phyloP scores from a whole-genome alignment of 768 basidiomycete species.

The Lentinula boryana region DNA sequence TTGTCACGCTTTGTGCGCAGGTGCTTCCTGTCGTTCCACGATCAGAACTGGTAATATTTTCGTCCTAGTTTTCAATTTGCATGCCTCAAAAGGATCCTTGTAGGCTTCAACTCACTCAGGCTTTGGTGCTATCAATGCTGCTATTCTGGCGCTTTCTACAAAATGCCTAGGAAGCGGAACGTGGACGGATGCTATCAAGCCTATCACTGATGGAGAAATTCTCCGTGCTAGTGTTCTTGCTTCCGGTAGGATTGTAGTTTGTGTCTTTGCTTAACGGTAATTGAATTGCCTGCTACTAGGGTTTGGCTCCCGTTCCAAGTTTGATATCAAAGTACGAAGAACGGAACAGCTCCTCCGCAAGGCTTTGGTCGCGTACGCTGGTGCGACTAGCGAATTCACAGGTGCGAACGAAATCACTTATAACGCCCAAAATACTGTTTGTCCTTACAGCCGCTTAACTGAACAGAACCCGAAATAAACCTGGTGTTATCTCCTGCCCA shows the following conservation, averaged over 20 bases:
- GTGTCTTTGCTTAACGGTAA: neutral
- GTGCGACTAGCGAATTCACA: slow-evolving; percentile 67
- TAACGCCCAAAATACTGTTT: neutral
- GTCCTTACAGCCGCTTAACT: neutral
- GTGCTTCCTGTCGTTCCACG: slow-evolving; percentile 70
- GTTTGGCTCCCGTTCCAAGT: slow-evolving; percentile 47
- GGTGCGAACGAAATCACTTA: slow-evolving; percentile 26
- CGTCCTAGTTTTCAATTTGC: slow-evolving; percentile 5
- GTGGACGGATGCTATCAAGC: slow-evolving; percentile 52
- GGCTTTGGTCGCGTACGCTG: slow-evolving; percentile 60
- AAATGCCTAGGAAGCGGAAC: slow-evolving; percentile 56
- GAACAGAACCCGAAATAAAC: slow-evolving; percentile 64
- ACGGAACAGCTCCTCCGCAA: slow-evolving; percentile 57
- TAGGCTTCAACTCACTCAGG: slow-evolving; percentile 63
- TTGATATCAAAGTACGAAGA: slow-evolving; percentile 48
- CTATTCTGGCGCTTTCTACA: slow-evolving; percentile 71
- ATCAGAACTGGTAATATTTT: slow-evolving; percentile 63
- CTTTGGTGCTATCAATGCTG: slow-evolving; percentile 81
- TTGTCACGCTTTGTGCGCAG: slow-evolving; percentile 65
- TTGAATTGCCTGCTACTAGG: slow-evolving; percentile 25
- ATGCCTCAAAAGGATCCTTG: neutral
- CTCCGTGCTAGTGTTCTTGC: slow-evolving; percentile 46
- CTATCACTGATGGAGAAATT: slow-evolving; percentile 63
- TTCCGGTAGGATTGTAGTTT: slow-evolving; percentile 37
- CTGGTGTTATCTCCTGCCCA: slow-evolving; percentile 66